Conservation (phyloP, 139 green algal species). For the Tetradesmus lagerheimii region DNA sequence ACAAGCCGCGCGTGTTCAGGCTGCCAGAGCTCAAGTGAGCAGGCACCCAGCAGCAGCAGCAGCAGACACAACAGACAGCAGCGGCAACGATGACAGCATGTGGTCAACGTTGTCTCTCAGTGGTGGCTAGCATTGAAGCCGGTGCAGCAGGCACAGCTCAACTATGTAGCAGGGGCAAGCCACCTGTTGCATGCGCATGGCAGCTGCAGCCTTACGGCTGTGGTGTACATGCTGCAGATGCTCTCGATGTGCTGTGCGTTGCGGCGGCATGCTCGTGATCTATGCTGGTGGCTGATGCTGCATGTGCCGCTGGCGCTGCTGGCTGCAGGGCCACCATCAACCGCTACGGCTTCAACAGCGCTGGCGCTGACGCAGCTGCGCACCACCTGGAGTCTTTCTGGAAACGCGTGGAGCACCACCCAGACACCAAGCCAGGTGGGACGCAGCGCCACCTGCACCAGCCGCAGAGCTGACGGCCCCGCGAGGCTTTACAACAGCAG, state of each 20-base stretch:
- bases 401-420: conserved; percentile 41
- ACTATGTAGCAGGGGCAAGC: background rate
- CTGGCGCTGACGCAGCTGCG: conserved; percentile 85
- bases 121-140: background rate
- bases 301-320: background rate
- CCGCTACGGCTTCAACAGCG: conserved; percentile 98
- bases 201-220: background rate
- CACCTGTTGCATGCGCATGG: background rate
- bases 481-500: background rate
- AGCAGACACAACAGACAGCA: background rate
- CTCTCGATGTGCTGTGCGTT: background rate
- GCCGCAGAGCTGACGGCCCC: background rate
- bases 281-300: background rate
- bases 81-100: background rate
- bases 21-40: conserved; percentile 82
- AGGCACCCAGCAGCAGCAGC: background rate
- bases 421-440: conserved; percentile 54
- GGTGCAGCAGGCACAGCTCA: background rate
- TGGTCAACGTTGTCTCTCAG: background rate
- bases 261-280: background rate
- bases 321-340: conserved; percentile 92
- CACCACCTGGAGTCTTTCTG: conserved; percentile 73
- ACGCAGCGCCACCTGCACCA: background rate
- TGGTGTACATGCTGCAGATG: background rate
- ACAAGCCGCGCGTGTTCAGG: conserved; percentile 92